These are phyloP conservation scores for Alternaria sp. DNA, from an alignment of 2,329 filamentous ascomycete genomes.

Conservation along the genomic window DNA sequence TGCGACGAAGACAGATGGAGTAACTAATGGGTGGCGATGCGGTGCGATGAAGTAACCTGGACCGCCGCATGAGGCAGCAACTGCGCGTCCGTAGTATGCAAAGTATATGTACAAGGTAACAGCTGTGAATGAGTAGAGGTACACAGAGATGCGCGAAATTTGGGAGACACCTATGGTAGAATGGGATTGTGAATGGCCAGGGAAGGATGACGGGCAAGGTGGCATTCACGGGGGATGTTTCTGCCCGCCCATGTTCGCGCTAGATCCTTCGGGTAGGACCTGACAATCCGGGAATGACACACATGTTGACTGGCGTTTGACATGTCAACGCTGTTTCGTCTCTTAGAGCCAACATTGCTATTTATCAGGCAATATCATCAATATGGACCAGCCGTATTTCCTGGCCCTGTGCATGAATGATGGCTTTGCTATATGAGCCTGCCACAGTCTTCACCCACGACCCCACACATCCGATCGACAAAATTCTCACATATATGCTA, in stretches of 20 bases:
- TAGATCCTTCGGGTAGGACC: not conserved
- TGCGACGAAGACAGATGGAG: not conserved
- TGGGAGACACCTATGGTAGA: not conserved
- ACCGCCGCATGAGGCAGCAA: not conserved
- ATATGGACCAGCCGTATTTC: not conserved
- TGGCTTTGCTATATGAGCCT: not conserved
- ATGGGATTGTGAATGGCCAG: not conserved
- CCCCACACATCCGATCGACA: not conserved
- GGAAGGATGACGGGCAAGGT: not conserved
- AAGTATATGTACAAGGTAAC: not conserved
- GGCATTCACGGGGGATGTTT: not conserved
- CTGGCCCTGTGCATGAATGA: rapidly evolving
- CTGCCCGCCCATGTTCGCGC: slow-evolving; percentile 1
- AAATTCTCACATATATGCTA: not conserved
- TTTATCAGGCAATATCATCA: not conserved
- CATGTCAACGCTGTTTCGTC: not conserved
- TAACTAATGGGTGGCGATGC: not conserved
- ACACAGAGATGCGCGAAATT: not conserved
- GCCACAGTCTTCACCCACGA: not conserved
- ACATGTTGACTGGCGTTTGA: not conserved
- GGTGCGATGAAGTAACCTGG: not conserved
- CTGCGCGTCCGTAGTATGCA: too few species aligned
- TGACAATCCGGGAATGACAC: slow-evolving; percentile 2
- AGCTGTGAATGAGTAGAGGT: too few species aligned
- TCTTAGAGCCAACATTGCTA: not conserved